A percentile compares a stretch with the other conserved stretches of the same genome.
Conservation (phyloP, 1,284 basidiomycete species). For the Puccinia brachypodii region DNA sequence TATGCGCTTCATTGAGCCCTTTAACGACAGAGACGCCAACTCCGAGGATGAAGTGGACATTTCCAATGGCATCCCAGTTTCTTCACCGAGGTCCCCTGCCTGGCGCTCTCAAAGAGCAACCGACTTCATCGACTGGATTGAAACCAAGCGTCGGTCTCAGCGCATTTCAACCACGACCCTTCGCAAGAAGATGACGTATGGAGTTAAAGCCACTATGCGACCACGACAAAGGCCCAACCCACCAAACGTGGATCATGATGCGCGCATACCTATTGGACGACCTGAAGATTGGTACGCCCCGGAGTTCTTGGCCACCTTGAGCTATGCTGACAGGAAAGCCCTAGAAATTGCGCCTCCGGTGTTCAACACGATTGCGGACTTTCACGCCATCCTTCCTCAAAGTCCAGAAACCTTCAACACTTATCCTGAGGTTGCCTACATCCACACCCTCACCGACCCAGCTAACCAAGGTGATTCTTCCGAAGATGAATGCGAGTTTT, state of each 20-base stretch:
- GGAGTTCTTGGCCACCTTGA: background rate
- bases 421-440: background rate
- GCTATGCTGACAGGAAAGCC: background rate
- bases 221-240: constrained; percentile 8
- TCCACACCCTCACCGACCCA: background rate
- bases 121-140: constrained; percentile 28
- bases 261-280: constrained; percentile 17
- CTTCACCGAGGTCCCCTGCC: background rate
- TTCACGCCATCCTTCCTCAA: background rate
- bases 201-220: background rate
- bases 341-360: background rate
- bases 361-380: background rate
- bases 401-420: background rate
- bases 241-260: background rate
- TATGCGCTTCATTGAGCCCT: background rate
- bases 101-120: constrained; percentile 28
- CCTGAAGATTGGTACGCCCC: constrained; percentile 19
- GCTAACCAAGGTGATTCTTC: background rate
- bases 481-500: background rate
- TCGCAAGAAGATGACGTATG: background rate
- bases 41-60: constrained; percentile 10
- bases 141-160: background rate
- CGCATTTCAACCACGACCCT: background rate
- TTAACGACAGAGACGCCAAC: constrained; percentile 11
- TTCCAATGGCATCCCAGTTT: background rate